Base-by-base conservation (phyloP, 768 basidiomycete genomes). In the Boletus speciosus region DNA sequence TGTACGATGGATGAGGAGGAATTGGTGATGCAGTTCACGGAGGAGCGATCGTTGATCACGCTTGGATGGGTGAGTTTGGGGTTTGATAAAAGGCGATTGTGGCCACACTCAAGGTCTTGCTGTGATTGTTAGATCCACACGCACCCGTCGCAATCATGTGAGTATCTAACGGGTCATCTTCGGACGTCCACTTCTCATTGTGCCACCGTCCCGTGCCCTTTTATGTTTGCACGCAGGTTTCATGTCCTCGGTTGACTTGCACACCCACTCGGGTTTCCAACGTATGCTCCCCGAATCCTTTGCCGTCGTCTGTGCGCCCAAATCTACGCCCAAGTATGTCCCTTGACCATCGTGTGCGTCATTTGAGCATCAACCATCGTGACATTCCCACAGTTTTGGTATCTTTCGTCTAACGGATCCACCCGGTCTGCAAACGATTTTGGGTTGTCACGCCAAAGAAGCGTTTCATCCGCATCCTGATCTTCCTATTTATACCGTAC, bases 1-100 rank as follows among this genome's bases (percentile, higher is more conserved):
- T 96, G 93, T 69, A 84, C 85, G 32, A 95, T 93, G 88, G 86
- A 91, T 49, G 85, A 88, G 65, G 93, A 95, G 62, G 93, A 95
- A 66, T 73, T 91, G 43, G 90, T 93, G 7, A 72, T 93, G 71
- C 81, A 83, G 61, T 92, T 95, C 66, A 91, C 90, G 60, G 89
- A 93, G 65, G 83, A 86, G 65, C 74, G 88, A 57, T 82, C 80
- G 60, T 70, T 95, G 63, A 86, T 95, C 47, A 93, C 93, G 7
- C 80, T 96, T 44, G 94, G 93, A 55, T 97, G 93, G 93, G 92
- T 94, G 60, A 58, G 85, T 63, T 50, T 52, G 9, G n/a, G 25
- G 27, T 31, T 31, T 36, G 31, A 47, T 36, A 5, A 6, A 31
- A 16, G 5, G 23, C 16, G 25, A 40, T 41, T 19, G 15, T 16